These are phyloP conservation scores for Passalora sequoiae DNA, from an alignment of 2,329 filamentous ascomycete genomes.

Conservation along the genomic window DNA sequence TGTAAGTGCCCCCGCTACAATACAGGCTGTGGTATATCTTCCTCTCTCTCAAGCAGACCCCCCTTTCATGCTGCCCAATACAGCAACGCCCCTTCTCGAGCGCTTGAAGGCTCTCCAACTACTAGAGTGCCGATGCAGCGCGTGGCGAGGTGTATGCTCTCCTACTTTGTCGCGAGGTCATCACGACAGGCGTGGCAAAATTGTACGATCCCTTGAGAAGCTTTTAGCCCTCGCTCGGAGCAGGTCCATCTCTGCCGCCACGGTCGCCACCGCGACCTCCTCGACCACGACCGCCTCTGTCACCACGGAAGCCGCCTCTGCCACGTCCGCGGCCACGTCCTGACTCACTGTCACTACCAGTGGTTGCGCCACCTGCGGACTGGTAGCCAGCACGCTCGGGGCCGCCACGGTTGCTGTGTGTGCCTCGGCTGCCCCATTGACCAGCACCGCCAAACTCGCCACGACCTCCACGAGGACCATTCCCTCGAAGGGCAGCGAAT, in stretches of 20 bases:
- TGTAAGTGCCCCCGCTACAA: no score
- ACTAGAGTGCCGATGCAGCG: no score
- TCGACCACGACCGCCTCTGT: slow-evolving; percentile 53
- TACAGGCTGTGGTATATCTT: slow-evolving; percentile 20
- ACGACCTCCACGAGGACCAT: slow-evolving; percentile 40
- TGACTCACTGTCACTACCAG: slow-evolving; percentile 62
- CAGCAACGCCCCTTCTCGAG: no score
- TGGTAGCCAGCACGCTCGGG: slow-evolving; percentile 32
- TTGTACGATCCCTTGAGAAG: no score
- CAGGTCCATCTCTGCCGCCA: slow-evolving; percentile 27
- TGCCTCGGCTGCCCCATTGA: slow-evolving; percentile 60
- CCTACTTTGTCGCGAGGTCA: no score
- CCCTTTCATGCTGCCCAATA: no score
- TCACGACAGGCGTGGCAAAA: no score
- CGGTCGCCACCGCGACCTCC: slow-evolving; percentile 36
- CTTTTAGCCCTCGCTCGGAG: no score
- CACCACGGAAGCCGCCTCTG: slow-evolving; percentile 32
- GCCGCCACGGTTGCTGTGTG: slow-evolving; percentile 57
- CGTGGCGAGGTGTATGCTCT: no score
- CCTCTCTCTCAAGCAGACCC: no score
- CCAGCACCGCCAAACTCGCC: slow-evolving; percentile 49
- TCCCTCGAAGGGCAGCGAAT: slow-evolving; percentile 58
- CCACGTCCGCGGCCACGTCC: slow-evolving; percentile 52
- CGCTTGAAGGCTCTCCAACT: no score
- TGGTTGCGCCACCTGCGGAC: slow-evolving; percentile 31